Base-by-base conservation (phyloP, 345 rosid genomes). In the Trapa bicornis region DNA sequence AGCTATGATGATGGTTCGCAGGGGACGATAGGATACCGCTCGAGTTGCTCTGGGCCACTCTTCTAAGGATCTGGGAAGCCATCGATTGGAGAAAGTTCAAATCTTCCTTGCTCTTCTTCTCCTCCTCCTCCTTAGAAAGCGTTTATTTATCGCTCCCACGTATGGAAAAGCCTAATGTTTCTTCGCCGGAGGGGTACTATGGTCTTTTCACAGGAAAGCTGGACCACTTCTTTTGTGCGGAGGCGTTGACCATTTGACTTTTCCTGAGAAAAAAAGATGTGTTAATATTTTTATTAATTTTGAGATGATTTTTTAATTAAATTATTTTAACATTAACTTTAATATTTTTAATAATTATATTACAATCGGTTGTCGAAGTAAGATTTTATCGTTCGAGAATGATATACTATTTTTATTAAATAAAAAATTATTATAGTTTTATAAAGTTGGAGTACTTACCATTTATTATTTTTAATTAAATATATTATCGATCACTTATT, bases 1-100 rank as follows among this genome's bases (percentile, higher is more conserved):
- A 65, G 53, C 47, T 43, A 65, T 48, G 29, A 22, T 22, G 29
- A 22, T 22, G 52, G 52, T 43, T 65, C 52, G 67, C 67, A 29
- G 50, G 22, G 50, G 52, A 65, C 16, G 83, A 72, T 65, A 86
- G 73, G 87, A 83, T 75, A 72, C 61, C 76, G 61, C 64, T 65
- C 69, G 78, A 68, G 68, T 80, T 68, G 76, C 73, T 68, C 43
- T 79, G 78, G 14, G 80, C 65, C 64, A 67, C 75, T 72, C 88
- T 84, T 67, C 83, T 79, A 57, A 87, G 75, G 65, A 82, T 47
- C 53, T 75, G 84, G 47, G 76, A 68, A 64, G 82, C 84, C 86
- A 83, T 83, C 38, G 32, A 37, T 64, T 61, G 14, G 52, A 13
- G 4, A 62, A 2, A 8, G 16, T n/a, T n/a, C 33, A 15, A 17